These are phyloP conservation scores for Wallacemonas sp. DNA, from an alignment of 208 protist genomes.

Conservation along the genomic window DNA sequence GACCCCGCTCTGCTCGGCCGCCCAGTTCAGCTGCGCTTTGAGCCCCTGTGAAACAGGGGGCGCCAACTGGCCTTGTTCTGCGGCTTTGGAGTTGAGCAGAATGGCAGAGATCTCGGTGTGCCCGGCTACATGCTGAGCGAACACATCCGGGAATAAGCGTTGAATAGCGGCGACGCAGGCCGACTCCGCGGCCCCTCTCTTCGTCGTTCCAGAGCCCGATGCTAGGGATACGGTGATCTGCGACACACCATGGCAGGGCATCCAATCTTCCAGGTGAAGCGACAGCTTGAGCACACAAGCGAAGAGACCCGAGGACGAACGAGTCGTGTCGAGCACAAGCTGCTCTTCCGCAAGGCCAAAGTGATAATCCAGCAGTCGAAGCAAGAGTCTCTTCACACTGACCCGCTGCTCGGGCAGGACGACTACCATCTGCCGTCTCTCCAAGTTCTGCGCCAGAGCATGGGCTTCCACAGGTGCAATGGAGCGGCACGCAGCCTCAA, in stretches of 20 bases:
- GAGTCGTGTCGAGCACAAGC: conserved; percentile 23
- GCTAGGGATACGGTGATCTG: conserved; percentile 21
- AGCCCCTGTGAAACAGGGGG: conserved; percentile 45
- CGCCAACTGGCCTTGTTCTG: conserved; percentile 20
- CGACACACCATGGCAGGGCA: not conserved
- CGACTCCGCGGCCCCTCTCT: conserved; percentile 34
- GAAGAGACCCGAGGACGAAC: conserved; percentile 4
- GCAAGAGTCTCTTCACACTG: conserved; percentile 47
- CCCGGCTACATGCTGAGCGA: conserved; percentile 57
- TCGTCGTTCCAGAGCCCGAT: conserved; percentile 29
- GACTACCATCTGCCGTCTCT: conserved; percentile 41
- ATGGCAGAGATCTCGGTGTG: conserved; percentile 54
- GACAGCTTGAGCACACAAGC: not conserved
- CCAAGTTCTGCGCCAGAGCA: conserved; percentile 10
- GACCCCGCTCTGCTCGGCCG: conserved; percentile 21
- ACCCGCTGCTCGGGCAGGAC: conserved; percentile 45
- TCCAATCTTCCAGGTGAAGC: not conserved
- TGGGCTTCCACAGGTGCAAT: not conserved
- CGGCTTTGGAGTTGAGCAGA: conserved; percentile 31
- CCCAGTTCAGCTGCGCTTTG: conserved; percentile 49
- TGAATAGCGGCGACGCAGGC: conserved; percentile 47
- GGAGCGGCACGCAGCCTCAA: not conserved
- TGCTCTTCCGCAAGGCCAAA: conserved; percentile 51
- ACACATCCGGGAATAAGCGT: conserved; percentile 58
- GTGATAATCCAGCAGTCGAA: conserved; percentile 51